These are phyloP conservation scores for Dictyophora rubrovolvata DNA, from an alignment of 768 basidiomycete genomes.

Conservation along the genomic window DNA sequence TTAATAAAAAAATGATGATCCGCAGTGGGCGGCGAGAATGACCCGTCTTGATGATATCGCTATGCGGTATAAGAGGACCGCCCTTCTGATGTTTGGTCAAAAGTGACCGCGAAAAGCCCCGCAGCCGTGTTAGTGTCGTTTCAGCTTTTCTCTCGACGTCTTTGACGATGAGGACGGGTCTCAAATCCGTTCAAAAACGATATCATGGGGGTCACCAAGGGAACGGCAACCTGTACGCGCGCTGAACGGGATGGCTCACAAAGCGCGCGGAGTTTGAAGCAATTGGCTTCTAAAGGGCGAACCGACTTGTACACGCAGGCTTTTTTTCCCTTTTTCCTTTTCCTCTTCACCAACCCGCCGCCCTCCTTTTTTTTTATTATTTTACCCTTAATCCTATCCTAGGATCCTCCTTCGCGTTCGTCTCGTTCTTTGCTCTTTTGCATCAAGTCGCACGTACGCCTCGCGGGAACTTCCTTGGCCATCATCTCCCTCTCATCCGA, in stretches of 20 bases:
- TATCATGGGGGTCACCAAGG: constrained; percentile 6
- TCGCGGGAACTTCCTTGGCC: neutral
- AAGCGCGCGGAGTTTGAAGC: constrained; percentile 8
- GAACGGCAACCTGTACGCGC: constrained; percentile 2
- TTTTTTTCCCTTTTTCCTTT: neutral
- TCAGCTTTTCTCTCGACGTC: neutral
- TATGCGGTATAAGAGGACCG: neutral
- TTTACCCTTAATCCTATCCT: neutral
- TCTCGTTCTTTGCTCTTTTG: neutral
- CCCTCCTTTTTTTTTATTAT: neutral
- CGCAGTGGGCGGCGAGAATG: neutral
- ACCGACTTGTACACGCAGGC: neutral
- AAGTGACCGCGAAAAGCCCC: neutral
- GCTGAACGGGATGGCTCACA: neutral
- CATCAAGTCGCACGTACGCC: neutral
- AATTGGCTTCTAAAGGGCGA: constrained; percentile 8
- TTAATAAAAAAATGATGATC: neutral
- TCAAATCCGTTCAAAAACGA: neutral
- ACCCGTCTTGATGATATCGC: neutral
- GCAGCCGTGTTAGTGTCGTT: neutral
- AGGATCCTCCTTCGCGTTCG: neutral
- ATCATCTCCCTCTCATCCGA: neutral
- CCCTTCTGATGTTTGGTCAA: neutral
- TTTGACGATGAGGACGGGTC: neutral
- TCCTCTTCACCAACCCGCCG: neutral